Base-by-base conservation (phyloP, 768 basidiomycete genomes). In the Kwoniella dendrophila region DNA sequence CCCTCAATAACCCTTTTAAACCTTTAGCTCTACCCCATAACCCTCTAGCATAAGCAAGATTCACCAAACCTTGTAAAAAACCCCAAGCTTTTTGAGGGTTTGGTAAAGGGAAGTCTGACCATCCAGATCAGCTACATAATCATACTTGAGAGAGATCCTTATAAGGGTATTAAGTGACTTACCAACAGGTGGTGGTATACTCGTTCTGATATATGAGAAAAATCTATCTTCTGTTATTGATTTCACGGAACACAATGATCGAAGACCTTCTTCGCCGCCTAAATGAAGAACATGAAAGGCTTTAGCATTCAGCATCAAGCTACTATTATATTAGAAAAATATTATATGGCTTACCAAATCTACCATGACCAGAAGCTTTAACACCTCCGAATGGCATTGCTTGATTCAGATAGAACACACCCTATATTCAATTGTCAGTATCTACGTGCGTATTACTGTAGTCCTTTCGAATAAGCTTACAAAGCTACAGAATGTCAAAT, bases 301-400 rank as follows among this genome's bases (percentile, higher is more conserved):
- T 64, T 54, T 57, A 59, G 62, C 44, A 49, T 57, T 8, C 18
- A n/a, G 47, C 44, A 48, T 62, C 65, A 44, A 30, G 33, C 20
- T n/a, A 29, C 4, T 4, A 47, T 48, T 3, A 18, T 24, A 59
- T 27, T 51, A 30, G 10, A 11, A 48, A 45, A 58, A n/a, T n/a
- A n/a, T n/a, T n/a, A n/a, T n/a, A 44, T 22, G 6, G 27, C 84
- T 63, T 69, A 88, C 91, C 90, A 70, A 99, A 96, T 63, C 96
- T 86, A 5, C 93, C 95, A 74, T 95, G 94, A 40, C 95, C 95
- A 53, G 90, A 92, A 30, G 83, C 83, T 79, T 97, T 99, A 45
- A 85, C 85, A 38, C 96, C 96, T 29, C 96, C 96, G 64, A 99
- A 99, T 10, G 96, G 95, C 65, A 95, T 82, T 73, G 92, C 90